Conservation (phyloP, 768 basidiomycete genomes). For the Calocybe indica region DNA sequence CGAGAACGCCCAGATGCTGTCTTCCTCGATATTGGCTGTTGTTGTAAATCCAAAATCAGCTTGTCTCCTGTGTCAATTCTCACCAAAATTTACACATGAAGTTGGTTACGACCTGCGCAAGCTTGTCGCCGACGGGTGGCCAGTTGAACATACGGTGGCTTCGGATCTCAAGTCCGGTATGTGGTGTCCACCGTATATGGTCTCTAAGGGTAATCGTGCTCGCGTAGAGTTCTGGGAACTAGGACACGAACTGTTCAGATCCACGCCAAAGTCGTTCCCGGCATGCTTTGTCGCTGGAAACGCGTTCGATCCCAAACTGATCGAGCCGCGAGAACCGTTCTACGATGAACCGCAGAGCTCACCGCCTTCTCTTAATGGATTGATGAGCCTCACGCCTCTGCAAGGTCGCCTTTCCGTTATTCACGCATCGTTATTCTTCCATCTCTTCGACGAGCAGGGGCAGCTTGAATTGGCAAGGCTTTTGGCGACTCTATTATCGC, state of each 20-base stretch:
- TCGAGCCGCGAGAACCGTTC: slow-evolving; percentile 25
- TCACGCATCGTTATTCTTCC: slow-evolving; percentile 25
- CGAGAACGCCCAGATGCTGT: slow-evolving; percentile 19
- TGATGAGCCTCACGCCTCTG: slow-evolving; percentile 31
- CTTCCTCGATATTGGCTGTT: slow-evolving; percentile 39
- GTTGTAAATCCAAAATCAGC: slow-evolving; percentile 22
- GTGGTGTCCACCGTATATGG: neutral
- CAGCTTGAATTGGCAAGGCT: neutral
- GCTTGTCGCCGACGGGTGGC: slow-evolving; percentile 33
- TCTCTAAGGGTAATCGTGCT: neutral
- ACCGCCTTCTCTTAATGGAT: slow-evolving; percentile 12
- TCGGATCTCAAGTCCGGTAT: slow-evolving; percentile 29
- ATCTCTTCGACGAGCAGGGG: slow-evolving; percentile 1
- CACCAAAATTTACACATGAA: slow-evolving; percentile 6
- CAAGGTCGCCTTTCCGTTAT: slow-evolving; percentile 35
- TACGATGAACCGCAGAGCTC: slow-evolving; percentile 11
- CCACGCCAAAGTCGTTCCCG: slow-evolving; percentile 45
- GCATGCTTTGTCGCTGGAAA: slow-evolving; percentile 53
- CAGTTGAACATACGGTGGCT: slow-evolving; percentile 26
- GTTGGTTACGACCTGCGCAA: slow-evolving; percentile 37
- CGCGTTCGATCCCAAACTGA: slow-evolving; percentile 38
- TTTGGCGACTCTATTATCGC: slow-evolving; percentile 1
- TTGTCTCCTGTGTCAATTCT: neutral
- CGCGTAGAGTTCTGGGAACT: slow-evolving; percentile 51
- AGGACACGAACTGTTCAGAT: slow-evolving; percentile 56